These are phyloP conservation scores for Thelephora ganbajun DNA, from an alignment of 768 basidiomycete genomes.

Conservation along the genomic window DNA sequence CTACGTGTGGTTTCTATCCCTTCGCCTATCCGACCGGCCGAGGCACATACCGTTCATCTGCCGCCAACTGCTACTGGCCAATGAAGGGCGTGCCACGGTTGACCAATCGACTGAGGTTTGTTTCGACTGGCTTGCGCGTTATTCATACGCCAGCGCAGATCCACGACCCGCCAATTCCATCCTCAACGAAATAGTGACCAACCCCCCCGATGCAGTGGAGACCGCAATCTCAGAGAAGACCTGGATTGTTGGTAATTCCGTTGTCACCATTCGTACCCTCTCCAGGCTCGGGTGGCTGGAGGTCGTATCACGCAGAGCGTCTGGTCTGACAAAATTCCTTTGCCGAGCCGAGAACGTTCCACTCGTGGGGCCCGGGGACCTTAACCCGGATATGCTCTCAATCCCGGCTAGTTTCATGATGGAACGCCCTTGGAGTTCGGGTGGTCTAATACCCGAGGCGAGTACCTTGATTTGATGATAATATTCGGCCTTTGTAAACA, in stretches of 20 bases:
- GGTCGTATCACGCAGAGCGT: slow-evolving; percentile 71
- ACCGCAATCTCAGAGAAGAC: slow-evolving; percentile 44
- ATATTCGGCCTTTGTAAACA: slow-evolving; percentile 2
- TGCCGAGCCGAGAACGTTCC: slow-evolving; percentile 85
- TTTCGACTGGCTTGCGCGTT: slow-evolving; percentile 94
- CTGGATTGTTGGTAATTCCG: slow-evolving; percentile 77
- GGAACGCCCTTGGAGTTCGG: slow-evolving; percentile 29
- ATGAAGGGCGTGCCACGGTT: slow-evolving; percentile 54
- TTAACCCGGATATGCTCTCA: slow-evolving; percentile 64
- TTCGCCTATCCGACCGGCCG: slow-evolving; percentile 71
- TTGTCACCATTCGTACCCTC: slow-evolving; percentile 71
- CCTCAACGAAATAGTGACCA: slow-evolving; percentile 69
- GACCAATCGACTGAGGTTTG: slow-evolving; percentile 93
- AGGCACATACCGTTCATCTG: slow-evolving; percentile 78
- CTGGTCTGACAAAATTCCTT: slow-evolving; percentile 75
- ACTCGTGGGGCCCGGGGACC: slow-evolving; percentile 71
- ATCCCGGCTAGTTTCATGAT: slow-evolving; percentile 61
- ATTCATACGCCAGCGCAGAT: slow-evolving; percentile 88
- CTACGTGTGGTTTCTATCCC: slow-evolving; percentile 88
- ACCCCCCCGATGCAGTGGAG: slow-evolving; percentile 26
- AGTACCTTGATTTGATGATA: slow-evolving; percentile 9
- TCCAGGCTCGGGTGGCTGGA: slow-evolving; percentile 78
- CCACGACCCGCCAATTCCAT: slow-evolving; percentile 75
- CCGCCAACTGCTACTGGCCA: slow-evolving; percentile 73
- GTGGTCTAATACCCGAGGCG: slow-evolving; percentile 3